Percentiles rank a stretch among this genome's conserved stretches.
These are phyloP conservation scores for Luffa acutangula DNA, from an alignment of 306 rosid genomes.

Conservation along the genomic window DNA sequence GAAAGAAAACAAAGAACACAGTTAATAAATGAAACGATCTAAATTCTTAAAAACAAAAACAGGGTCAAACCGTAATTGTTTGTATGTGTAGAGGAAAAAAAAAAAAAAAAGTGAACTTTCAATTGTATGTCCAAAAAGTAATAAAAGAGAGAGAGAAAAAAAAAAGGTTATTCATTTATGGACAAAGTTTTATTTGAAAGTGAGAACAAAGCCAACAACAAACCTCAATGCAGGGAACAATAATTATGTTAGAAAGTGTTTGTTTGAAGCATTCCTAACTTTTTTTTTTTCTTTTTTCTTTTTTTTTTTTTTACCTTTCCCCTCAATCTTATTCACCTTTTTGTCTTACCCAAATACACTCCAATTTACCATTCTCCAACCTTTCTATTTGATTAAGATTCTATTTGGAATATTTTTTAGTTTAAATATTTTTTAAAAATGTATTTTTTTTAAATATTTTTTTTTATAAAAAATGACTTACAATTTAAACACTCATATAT, in stretches of 20 bases:
- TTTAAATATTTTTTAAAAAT: too few relatives aligned
- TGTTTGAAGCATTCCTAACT: background rate
- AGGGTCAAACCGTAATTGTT: background rate
- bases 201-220: background rate
- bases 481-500: too few relatives aligned
- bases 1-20: too few relatives aligned
- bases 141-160: background rate
- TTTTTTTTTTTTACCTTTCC: too few relatives aligned
- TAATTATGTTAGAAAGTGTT: background rate
- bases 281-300: background rate
- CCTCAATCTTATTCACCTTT: background rate
- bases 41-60: background rate
- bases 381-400: too few relatives aligned
- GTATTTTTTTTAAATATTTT: too few relatives aligned
- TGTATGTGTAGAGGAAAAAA: background rate
- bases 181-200: background rate
- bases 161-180: background rate
- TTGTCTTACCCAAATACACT: background rate
- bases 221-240: background rate
- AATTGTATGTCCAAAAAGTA: background rate
- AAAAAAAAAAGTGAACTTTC: background rate
- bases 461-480: too few relatives aligned
- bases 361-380: background rate
- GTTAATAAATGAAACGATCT: background rate
- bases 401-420: too few relatives aligned